phyloP scores from a whole-genome alignment of 108 stramenopile genomes.

The Asterionellopsis glacialis region DNA sequence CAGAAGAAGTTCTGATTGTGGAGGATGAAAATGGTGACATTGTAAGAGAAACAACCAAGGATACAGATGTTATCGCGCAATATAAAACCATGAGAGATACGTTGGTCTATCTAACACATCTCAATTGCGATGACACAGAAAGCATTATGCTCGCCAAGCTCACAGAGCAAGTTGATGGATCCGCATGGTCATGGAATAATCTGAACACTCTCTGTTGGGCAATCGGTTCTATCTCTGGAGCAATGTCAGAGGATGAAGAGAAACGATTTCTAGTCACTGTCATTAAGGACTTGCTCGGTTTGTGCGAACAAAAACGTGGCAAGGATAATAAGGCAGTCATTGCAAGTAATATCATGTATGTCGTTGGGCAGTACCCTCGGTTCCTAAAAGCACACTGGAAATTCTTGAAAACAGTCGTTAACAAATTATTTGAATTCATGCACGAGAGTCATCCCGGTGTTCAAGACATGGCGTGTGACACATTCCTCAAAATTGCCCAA shows the following conservation, averaged over 20 bases:
- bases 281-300: slow-evolving; percentile 95
- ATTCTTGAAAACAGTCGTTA: slow-evolving; percentile 99
- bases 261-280: slow-evolving; percentile 98
- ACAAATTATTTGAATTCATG: slow-evolving; percentile 99
- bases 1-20: slow-evolving; percentile 99
- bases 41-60: slow-evolving; percentile 94
- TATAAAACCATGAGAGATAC: slow-evolving; percentile 99
- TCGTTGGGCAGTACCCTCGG: slow-evolving; percentile 99
- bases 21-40: slow-evolving; percentile 99
- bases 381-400: slow-evolving; percentile 99
- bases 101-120: slow-evolving; percentile 96
- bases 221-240: slow-evolving; percentile 97
- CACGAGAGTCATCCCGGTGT: slow-evolving; percentile 99
- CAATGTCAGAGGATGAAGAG: slow-evolving; percentile 98
- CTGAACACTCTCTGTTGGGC: slow-evolving; percentile 99
- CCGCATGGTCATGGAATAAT: slow-evolving; percentile 89
- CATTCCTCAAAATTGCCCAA: slow-evolving; percentile 97
- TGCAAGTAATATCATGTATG: slow-evolving; percentile 99
- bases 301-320: slow-evolving; percentile 94
- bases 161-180: slow-evolving; percentile 90
- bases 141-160: slow-evolving; percentile 97
- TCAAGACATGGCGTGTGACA: slow-evolving; percentile 99
- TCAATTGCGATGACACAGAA: slow-evolving; percentile 97
- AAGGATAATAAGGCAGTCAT: slow-evolving; percentile 99
- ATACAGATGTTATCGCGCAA: slow-evolving; percentile 98